Base-by-base conservation (phyloP, 2,329 filamentous ascomycete genomes). In the Aureobasidium musti region DNA sequence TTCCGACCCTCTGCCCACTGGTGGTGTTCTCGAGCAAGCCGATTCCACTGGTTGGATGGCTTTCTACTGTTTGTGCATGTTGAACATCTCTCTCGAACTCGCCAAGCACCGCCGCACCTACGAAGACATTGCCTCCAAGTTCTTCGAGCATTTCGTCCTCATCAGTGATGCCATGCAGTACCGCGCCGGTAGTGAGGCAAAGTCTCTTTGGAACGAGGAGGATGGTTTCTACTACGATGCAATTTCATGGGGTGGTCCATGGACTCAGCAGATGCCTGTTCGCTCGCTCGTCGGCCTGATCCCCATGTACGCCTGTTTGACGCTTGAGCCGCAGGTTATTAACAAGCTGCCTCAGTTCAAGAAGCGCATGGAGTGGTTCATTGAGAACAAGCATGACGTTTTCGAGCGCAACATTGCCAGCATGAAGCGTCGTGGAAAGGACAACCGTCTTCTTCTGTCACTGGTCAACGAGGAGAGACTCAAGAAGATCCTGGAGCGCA, bases 21-120 rank as follows among this genome's bases (percentile, higher is more conserved):
- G 94, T 37, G 94, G 95, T 79, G 89, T 92, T 2, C 86, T 98
- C 10, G 94, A 98, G 78, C 94, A 98, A 80, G 95, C 95, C 21
- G 94, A 98, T 82, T 97, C 92, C 76, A 98, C 94, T 11, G 94
- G 94, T 37, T 98, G 94, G 94, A 98, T 98, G 94, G 94, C 91
- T 11, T 98, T 98, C 78, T 98, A 96, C 82, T 97, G 90, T 74
- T 81, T 98, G 69, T 92, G 88, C 80, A 98, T 98, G 94, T 84
- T 98, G 74, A 98, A 98, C 79, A 98, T 98, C 74, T 89, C 93
- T 17, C 85, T 98, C 14, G 95, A 98, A 80, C 84, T 98, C 71
- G 93, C 94, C 67, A 98, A 98, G 81, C 92, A 97, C 77, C 89
- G 95, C 53, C 89, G 93, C 47, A 97, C 89, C 67, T 98, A 98